Evolutionary conservation across 768 basidiomycete species (phyloP).

Genomic region (Neoboletus subvelutipes): DNA sequence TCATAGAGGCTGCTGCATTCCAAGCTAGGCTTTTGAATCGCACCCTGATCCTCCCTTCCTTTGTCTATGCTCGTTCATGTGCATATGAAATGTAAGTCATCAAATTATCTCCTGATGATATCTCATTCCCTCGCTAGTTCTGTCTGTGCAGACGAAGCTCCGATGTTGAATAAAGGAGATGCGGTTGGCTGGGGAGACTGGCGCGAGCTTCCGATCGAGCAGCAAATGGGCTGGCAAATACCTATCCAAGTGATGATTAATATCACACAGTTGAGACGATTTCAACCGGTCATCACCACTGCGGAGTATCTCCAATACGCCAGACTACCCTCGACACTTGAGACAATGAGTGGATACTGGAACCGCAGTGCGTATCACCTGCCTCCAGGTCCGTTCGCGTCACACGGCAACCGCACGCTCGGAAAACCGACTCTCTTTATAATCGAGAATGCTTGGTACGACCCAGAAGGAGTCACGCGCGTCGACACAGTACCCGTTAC

Average conservation of each 20-base stretch:
- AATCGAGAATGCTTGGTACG: conserved; percentile 42
- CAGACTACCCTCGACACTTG: conserved; percentile 27
- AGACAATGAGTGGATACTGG: conserved; percentile 41
- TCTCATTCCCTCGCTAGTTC: conserved; percentile 15
- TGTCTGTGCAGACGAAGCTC: conserved; percentile 39
- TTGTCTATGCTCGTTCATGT: conserved; percentile 45
- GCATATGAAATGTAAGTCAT: conserved; percentile 37
- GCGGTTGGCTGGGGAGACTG: conserved; percentile 40
- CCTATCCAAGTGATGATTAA: conserved; percentile 40
- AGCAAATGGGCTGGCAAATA: conserved; percentile 34
- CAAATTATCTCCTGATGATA: not conserved
- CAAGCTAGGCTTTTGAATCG: conserved; percentile 42
- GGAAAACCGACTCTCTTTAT: conserved; percentile 28
- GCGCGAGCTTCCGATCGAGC: conserved; percentile 35
- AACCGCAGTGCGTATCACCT: conserved; percentile 30
- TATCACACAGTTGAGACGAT: conserved; percentile 36
- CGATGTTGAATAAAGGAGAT: conserved; percentile 43
- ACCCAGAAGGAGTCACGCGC: conserved; percentile 35
- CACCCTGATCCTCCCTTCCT: conserved; percentile 41
- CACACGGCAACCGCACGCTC: conserved; percentile 13
- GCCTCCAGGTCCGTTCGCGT: conserved; percentile 15
- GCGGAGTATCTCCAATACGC: conserved; percentile 42
- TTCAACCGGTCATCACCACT: conserved; percentile 36
- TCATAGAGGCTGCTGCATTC: conserved; percentile 40
- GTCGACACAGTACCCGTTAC: conserved; percentile 35